Conservation (phyloP, 176 grass and related monocot genomes). For the Panicum miliaceum region DNA sequence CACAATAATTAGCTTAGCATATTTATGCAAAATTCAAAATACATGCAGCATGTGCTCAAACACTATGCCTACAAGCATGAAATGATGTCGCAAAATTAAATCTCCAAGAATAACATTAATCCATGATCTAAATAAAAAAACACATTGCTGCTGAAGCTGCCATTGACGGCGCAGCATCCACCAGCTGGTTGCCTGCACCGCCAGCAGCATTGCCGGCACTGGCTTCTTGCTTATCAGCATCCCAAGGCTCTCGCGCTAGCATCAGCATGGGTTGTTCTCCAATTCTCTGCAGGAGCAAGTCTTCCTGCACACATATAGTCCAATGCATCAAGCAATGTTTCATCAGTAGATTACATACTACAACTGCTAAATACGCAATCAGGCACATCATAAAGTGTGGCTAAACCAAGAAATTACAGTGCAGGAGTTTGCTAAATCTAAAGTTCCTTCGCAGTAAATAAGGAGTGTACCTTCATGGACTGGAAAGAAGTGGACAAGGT, state of each 20-base stretch:
- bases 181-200: background rate
- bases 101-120: no score
- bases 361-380: background rate
- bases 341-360: background rate
- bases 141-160: background rate
- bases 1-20: no score
- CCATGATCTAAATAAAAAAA: no score
- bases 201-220: background rate
- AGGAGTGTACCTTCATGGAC: conserved; percentile 53
- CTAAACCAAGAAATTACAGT: background rate
- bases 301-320: conserved; percentile 49
- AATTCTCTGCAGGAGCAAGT: conserved; percentile 45
- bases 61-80: no score
- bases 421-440: background rate
- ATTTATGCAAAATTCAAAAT: no score
- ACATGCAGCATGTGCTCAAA: no score
- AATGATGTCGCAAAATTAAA: no score
- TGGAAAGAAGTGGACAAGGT: conserved; percentile 48
- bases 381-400: background rate
- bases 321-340: conserved; percentile 6
- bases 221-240: conserved; percentile 26
- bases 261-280: conserved; percentile 41
- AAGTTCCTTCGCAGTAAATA: background rate
- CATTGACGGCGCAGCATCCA: background rate
- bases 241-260: conserved; percentile 31